Base-by-base conservation (phyloP, 1,284 basidiomycete genomes). In the Chondrostereum purpureum region DNA sequence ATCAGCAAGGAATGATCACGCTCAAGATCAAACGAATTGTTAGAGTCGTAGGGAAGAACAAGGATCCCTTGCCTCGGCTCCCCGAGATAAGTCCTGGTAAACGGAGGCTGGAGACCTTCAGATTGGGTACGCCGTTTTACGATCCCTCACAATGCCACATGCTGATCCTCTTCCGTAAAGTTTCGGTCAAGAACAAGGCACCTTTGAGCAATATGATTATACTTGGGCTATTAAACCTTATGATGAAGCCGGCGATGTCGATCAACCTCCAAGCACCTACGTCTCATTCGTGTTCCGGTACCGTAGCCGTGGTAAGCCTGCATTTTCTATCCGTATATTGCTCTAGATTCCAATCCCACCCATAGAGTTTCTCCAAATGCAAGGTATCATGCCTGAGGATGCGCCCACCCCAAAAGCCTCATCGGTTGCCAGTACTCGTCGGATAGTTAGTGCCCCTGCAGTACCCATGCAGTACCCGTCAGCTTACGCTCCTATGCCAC, bases 271-370 rank as follows among this genome's bases (percentile, higher is more conserved):
- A n/a, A 58, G 62, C 13, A 71, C 75, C 13, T 73, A 72, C 43
- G 77, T 83, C 17, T 73, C 76, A 4, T 84, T 84, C 53, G 64
- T 74, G 2, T 84, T 75, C 48, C 62, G 77, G 36, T 84, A 83
- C 57, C 65, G 78, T 23, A 66, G 72, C 24, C 59, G 54, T 45
- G 75, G 79, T 78, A 51, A 36, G 63, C 54, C 27, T 11, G 41
- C 12, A 40, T 13, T 16, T 18, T 14, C 31, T 42, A 16, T 14
- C 20, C 40, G 13, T 3, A 34, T 17, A 21, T 17, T 18, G 4
- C 41, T 16, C 34, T 39, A 4, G 20, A 43, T 13, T 24, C 40
- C 52, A 3, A 50, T 22, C 13, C 3, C 2, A 18, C 17, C 6
- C 17, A 4, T 42, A 71, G 72, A 69, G 35, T 75, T 71, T 48